These are phyloP conservation scores for Saccharomyces pastorianus DNA, from an alignment of 1,139 yeast species.

Conservation along the genomic window DNA sequence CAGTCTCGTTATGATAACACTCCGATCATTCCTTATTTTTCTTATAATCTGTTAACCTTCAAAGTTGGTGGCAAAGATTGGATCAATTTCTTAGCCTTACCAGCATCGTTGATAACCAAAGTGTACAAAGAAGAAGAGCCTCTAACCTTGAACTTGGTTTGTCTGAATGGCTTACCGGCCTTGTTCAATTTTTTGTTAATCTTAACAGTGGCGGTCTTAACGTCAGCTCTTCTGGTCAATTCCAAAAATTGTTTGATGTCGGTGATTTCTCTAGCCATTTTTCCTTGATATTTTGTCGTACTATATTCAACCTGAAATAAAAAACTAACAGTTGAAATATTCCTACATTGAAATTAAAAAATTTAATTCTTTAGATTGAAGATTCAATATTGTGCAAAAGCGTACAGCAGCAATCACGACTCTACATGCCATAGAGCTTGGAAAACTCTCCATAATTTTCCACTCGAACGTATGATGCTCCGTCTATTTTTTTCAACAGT, in stretches of 20 bases:
- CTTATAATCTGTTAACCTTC: conserved; percentile 62
- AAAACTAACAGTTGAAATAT: neutral
- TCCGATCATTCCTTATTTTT: neutral
- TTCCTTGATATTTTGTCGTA: conserved; percentile 4
- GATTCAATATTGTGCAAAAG: neutral
- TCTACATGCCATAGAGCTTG: neutral
- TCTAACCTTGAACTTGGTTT: conserved; percentile 98
- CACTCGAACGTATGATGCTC: neutral
- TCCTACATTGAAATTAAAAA: neutral
- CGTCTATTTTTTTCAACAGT: neutral
- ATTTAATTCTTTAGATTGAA: neutral
- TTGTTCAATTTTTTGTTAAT: conserved; percentile 79
- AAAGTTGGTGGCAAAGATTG: conserved; percentile 97
- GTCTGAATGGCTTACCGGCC: conserved; percentile 80
- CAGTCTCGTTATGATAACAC: neutral
- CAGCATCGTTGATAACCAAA: conserved; percentile 89
- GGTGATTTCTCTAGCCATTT: conserved; percentile 60
- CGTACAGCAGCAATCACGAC: neutral
- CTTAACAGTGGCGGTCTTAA: conserved; percentile 85
- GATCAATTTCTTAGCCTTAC: conserved; percentile 96
- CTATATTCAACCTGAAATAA: neutral
- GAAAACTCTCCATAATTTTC: neutral
- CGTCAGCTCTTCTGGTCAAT: conserved; percentile 96
- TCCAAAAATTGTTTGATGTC: conserved; percentile 97
- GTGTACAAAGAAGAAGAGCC: conserved; percentile 94